Evolutionary conservation across 345 rosid species (phyloP).

Genomic region (Eucalyptus guilfoylei): DNA sequence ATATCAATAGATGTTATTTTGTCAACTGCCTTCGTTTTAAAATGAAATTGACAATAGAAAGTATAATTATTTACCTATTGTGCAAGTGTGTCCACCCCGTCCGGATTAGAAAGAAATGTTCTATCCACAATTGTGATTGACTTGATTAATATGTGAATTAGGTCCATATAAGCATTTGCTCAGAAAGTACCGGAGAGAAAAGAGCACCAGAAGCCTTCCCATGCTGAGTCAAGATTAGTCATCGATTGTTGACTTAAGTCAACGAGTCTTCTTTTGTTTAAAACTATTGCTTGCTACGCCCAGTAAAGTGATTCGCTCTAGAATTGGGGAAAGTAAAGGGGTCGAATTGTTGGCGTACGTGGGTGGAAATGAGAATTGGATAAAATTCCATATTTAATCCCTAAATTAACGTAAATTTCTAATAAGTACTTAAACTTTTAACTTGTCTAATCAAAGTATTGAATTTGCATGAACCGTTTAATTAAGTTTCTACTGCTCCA

Average conservation of each 20-base stretch:
- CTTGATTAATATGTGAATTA: background rate
- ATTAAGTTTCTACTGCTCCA: background rate
- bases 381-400: too few relatives aligned
- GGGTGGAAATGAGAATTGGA: too few relatives aligned
- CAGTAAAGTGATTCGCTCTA: background rate
- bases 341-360: too few relatives aligned
- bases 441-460: background rate
- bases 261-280: too few relatives aligned
- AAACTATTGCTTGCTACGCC: background rate
- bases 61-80: too few relatives aligned
- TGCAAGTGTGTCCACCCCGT: too few relatives aligned
- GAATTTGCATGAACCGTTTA: background rate
- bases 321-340: background rate
- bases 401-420: background rate
- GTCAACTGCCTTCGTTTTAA: too few relatives aligned
- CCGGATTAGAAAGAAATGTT: too few relatives aligned
- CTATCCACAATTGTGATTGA: too few relatives aligned
- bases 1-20: too few relatives aligned
- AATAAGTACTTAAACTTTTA: background rate
- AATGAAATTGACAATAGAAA: too few relatives aligned
- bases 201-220: background rate
- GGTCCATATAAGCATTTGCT: background rate
- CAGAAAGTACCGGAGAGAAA: background rate
- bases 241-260: background rate
- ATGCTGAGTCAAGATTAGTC: background rate